Base-by-base conservation (phyloP, 148 eudicot genomes). In the Euryodendron excelsum region DNA sequence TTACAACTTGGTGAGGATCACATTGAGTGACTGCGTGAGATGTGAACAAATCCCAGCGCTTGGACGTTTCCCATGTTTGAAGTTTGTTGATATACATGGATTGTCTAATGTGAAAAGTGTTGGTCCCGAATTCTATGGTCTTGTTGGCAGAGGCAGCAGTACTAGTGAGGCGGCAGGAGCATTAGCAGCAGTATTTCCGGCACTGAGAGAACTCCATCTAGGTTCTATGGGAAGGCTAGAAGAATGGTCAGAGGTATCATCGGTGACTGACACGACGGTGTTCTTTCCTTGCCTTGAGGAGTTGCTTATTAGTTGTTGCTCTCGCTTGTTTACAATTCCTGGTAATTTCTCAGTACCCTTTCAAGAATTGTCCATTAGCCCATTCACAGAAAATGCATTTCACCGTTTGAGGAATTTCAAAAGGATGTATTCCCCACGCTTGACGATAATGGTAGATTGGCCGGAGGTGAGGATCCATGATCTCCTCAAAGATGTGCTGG, bases 231-330 rank as follows among this genome's bases (percentile, higher is more conserved):
- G 2, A 1, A 44, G 17, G 18, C 17, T 68, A 3, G 72, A 20
- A 39, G 72, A 68, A 68, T 68, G 72, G 72, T 10, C 15, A 8
- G 72, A 39, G 2, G 0, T 63, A 59, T 10, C 30, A 0, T 9
- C 17, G 0, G 20, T 3, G 6, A 0, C n/a, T 2, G 7, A 3
- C 4, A 17, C 21, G 0, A 11, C 10, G 0, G 14, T 17, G 23
- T 2, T 39, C 0, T 68, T 68, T 68, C 72, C 72, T 68, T 39
- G 48, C 2, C 72, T 68, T 4, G 72, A 68, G 72, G 6, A 3
- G 48, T 0, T 39, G 14, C 0, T 0, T 6, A 39, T 68, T 1
- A 10, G 1, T 0, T 4, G 11, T 20, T 68, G 72, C 31, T 31
- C 5, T 23, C 12, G n/a, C 18, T 68, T 68, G 72, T n/a, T 11